Evolutionary conservation across 805 yeast species (phyloP), one percentile per base, ranked within the genome.

Genomic region (Spathaspora sp.): DNA sequence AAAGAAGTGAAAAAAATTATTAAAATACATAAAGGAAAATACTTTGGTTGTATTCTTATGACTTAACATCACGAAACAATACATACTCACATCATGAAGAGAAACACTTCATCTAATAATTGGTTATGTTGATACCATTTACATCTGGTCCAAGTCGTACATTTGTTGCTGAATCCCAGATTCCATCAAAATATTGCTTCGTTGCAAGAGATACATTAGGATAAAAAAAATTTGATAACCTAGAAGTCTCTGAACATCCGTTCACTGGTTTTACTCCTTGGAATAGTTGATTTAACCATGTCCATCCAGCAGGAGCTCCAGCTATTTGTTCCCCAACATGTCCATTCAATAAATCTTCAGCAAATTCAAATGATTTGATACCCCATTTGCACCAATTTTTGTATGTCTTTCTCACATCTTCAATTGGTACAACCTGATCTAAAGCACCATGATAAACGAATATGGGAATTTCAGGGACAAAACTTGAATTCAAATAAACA

Each of bases 191-290:
- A 11, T 48, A 48, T 16, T 19, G 19, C 5, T 17, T 3, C 8
- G 50, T 48, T 1, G 50, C 14, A 19, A 23, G 12, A 40, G 50
- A 42, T 9, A 47, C 18, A 40, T 32, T 32, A 5, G 65, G 57
- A 70, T 63, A 60, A 69, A 82, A 52, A 75, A 87, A 44, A 69
- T 69, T 63, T 59, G 69, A 14, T 65, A 65, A 54, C 75, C 85
- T 53, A 71, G 67, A 86, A 79, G 82, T 58, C 70, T 69, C 77
- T 77, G 75, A 57, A 70, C 81, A 44, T 73, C 82, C 62, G 70
- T 75, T 19, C 72, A 69, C 55, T 71, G 79, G 60, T 72, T 80
- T 54, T 70, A 78, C 26, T 69, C 73, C 46, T 60, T 64, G 46
- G 68, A 67, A 44, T 14, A 49, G 48, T 6, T 55, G 52, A 5